Evolutionary conservation across 768 basidiomycete genomes (phyloP), one percentile per base, ranked within the genome.

Genomic region (Tricholoma bakamatsutake): DNA sequence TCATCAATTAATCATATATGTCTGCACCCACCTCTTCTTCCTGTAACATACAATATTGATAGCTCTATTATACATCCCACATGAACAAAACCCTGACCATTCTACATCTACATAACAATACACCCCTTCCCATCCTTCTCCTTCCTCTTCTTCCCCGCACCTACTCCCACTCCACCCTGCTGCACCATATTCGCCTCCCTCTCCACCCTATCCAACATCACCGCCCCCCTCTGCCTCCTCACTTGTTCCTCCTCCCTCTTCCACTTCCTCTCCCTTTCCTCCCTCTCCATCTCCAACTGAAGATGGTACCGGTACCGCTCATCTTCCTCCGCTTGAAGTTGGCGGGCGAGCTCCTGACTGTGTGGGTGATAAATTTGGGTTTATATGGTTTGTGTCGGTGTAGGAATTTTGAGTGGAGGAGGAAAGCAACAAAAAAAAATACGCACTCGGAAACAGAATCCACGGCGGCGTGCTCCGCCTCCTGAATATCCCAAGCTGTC

Each of bases 291-390:
- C 24, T 28, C 45, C 27, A 15, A 5, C 5, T 48, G 46, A 17
- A 31, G n/a, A 31, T 48, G 43, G 5, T 72, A 69, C 3, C 76
- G 76, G 5, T 72, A 69, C 3, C 76, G 76, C 43, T 95, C 85
- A 24, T 24, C 35, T 69, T 95, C 93, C 60, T 93, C 89, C 0
- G 80, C 81, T 65, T 95, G 93, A 1, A 97, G 71, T 58, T 86
- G 86, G 47, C 75, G 76, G 3, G 93, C 93, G 0, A 95, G 76
- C 6, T 79, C 82, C 33, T 75, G 77, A 63, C 88, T 92, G 62
- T 15, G 47, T 7, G 9, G 24, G 43, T 24, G 9, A 8, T 40
- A 18, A 17, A 9, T 40, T 17, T 17, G 39, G 39, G 7, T 40
- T n/a, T n/a, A n/a, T n/a, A n/a, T n/a, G n/a, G n/a, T n/a, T n/a